Percentiles rank a stretch among this genome's conserved stretches.
These are phyloP conservation scores for Kluyveromyces dobzhanskii DNA, from an alignment of 805 yeast genomes.

Conservation along the genomic window DNA sequence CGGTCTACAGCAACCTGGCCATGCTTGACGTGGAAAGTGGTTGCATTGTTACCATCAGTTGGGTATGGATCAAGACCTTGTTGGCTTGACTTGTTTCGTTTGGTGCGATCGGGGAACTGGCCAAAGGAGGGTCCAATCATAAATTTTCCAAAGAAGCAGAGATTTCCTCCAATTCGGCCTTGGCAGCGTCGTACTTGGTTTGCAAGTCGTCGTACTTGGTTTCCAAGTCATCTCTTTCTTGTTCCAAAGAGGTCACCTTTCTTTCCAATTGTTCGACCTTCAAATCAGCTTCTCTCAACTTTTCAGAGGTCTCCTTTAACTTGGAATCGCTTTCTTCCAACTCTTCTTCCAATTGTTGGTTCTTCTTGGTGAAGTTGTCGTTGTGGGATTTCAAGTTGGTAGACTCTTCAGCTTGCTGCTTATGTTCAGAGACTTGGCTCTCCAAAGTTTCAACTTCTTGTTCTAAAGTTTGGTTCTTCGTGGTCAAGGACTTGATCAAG, in stretches of 20 bases:
- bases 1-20: too few relatives aligned
- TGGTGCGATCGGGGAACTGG: neutral
- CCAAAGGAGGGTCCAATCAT: constrained; percentile 11
- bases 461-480: constrained; percentile 86
- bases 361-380: constrained; percentile 85
- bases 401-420: constrained; percentile 85
- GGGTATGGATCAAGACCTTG: too few relatives aligned
- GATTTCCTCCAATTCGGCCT: constrained; percentile 93
- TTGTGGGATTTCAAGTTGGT: constrained; percentile 80
- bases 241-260: constrained; percentile 83
- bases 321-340: constrained; percentile 84
- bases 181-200: constrained; percentile 72
- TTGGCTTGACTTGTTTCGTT: too few relatives aligned
- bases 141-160: constrained; percentile 81
- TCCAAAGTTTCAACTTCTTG: constrained; percentile 63
- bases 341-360: constrained; percentile 81
- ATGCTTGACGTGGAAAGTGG: too few relatives aligned
- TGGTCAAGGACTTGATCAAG: constrained; percentile 85
- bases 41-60: too few relatives aligned
- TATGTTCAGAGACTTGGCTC: constrained; percentile 61
- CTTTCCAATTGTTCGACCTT: constrained; percentile 95
- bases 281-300: constrained; percentile 90
- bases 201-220: constrained; percentile 82
- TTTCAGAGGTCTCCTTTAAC: constrained; percentile 87
- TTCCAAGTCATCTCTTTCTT: constrained; percentile 88